Percentiles rank a stretch among this genome's conserved stretches.
Evolutionary conservation across 1,284 basidiomycete genomes (phyloP).

Genomic region (Naganishia sp.): DNA sequence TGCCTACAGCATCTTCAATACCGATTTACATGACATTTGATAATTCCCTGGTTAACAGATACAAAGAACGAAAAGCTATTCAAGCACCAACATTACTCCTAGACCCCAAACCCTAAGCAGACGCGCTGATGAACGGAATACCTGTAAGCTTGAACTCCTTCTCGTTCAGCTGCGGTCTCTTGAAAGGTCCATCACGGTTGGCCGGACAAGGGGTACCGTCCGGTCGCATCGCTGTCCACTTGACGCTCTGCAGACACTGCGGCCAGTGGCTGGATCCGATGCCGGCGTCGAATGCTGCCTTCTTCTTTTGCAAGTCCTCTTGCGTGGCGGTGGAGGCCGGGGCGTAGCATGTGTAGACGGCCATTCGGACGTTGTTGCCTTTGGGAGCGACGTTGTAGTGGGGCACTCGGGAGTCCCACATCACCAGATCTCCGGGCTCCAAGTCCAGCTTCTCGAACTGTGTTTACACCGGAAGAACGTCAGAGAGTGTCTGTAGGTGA

Average conservation of each 20-base stretch:
- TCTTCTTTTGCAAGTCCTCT: constrained; percentile 22
- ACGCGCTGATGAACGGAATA: constrained; percentile 22
- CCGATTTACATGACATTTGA: no score
- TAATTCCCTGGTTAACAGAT: background rate
- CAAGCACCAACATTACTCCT: background rate
- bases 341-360: constrained; percentile 26
- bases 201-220: constrained; percentile 12
- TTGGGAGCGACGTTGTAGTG: constrained; percentile 24
- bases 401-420: constrained; percentile 34
- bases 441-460: constrained; percentile 42
- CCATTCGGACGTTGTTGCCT: constrained; percentile 11
- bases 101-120: background rate
- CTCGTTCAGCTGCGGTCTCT: constrained; percentile 23
- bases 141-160: constrained; percentile 26
- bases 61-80: background rate
- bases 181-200: constrained; percentile 6
- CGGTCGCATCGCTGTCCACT: constrained; percentile 14
- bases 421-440: constrained; percentile 41
- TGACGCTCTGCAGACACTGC: constrained; percentile 19
- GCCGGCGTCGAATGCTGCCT: constrained; percentile 21
- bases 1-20: no score
- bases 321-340: constrained; percentile 16
- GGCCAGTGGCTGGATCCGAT: constrained; percentile 27
- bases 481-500: no score
- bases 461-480: no score